Base-by-base conservation (phyloP, 768 basidiomycete genomes). In the Tubosaeta brunneosetosa region DNA sequence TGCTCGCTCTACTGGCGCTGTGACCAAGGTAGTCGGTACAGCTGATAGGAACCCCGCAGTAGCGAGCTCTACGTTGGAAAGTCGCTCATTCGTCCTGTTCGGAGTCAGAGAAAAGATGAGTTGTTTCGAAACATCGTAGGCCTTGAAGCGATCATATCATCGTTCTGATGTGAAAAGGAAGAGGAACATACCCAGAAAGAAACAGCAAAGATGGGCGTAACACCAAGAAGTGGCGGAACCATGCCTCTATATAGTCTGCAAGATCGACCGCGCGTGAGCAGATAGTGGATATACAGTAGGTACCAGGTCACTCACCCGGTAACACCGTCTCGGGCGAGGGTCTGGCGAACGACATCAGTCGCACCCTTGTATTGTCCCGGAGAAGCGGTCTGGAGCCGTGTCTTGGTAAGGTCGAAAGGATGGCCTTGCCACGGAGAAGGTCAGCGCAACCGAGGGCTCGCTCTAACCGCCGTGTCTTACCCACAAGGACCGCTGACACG, bases 121-220 rank as follows among this genome's bases (percentile, higher is more conserved):
- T 57, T 85, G 83, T 71, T 97, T 97, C 26, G 94, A 93, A 47
- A 83, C 77, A 67, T 97, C 94, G 66, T 98, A 99, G 7, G 90
- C 93, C 94, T 95, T 48, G 51, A 45, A 11, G 32, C 38, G 22
- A 47, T 44, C 12, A 27, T 36, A 48, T 55, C 31, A 51, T 60
- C 55, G 43, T 49, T 56, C 52, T 47, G 32, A 44, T 22, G 31
- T 9, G 17, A 17, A 40, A 44, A 36, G 49, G 13, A 29, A 27
- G 37, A 5, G 6, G 3, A 26, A 60, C 29, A 52, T 69, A 94
- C 94, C 94, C 94, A 97, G 77, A 99, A 98, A 4, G 93, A 95
- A 29, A 98, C 75, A 4, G 97, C 97, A 63, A 99, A 99, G 64
- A 97, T 98, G 32, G 97, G 97, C 5, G 97, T 98, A 27, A 99